Evolutionary conservation across 345 rosid species (phyloP), one percentile per base, ranked within the genome.

Genomic region (Eucalyptus regnans): DNA sequence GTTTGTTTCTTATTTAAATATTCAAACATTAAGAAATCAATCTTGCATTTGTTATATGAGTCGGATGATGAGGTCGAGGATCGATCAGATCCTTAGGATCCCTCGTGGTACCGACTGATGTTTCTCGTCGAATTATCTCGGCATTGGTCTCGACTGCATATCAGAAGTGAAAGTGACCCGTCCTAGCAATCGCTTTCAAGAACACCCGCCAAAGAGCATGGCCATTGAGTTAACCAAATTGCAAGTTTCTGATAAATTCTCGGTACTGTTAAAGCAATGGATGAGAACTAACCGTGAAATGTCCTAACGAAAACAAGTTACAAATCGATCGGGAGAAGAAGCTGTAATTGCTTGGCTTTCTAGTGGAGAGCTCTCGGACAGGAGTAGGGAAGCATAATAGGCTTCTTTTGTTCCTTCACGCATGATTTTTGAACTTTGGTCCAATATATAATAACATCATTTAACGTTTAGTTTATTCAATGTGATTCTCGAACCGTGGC

Each of bases 391-490:
- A 31, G 22, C 37, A 7, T n/a, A 16, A n/a, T 31, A 68, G 3
- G 44, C 44, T 33, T 3, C 33, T 33, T 31, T 68, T 68, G 80
- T 3, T 5, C 4, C 11, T 66, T 15, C 79, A 13, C 4, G 37
- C 33, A 33, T 33, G 33, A 33, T 33, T 33, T 33, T 33, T 33
- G 37, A 33, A 33, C 37, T 33, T 33, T 33, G 37, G 9, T 25
- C 5, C 1, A 23, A 23, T 56, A 56, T 56, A 20, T 2, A 56
- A 23, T 23, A 0, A 10, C 3, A 1, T 58, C 1, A 7, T 0
- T 25, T 1, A 51, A 51, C 1, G 6, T 51, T 16, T 51, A 51
- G 7, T 51, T 15, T 51, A 7, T 51, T 51, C 1, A 6, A 51
- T 51, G 7, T 16, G 22, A 6, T 51, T 2, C 2, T 44, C 46